Conservation (phyloP, 345 rosid species). For the Pseudoturritis turrita region DNA sequence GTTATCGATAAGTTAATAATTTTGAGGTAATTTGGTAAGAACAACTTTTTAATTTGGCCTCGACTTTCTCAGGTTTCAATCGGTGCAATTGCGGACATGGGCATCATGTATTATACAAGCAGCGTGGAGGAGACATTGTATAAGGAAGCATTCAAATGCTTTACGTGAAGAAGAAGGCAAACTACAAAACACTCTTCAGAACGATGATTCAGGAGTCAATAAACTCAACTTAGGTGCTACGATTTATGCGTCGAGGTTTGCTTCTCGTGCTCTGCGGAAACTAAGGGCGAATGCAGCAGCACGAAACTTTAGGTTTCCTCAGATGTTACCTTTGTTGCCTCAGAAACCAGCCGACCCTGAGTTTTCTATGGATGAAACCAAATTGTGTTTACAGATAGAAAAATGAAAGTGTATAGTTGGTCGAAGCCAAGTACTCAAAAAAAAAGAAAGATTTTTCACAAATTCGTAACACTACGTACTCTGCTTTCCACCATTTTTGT, state of each 20-base stretch:
- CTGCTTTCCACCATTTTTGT: background rate
- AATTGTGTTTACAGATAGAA: background rate
- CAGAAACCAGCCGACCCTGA: conserved; percentile 77
- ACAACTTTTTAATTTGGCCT: no score
- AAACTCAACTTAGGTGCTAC: conserved; percentile 46
- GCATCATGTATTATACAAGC: conserved; percentile 38
- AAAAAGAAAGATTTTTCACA: background rate
- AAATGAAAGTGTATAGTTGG: background rate
- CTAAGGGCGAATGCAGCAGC: conserved; percentile 33
- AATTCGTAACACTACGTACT: background rate
- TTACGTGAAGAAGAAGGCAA: conserved; percentile 32
- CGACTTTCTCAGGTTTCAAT: conserved; percentile 40
- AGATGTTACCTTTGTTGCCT: conserved; percentile 49
- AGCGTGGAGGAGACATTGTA: conserved; percentile 35
- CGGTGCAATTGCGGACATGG: conserved; percentile 35
- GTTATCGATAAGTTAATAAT: no score
- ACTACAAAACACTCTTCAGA: conserved; percentile 35
- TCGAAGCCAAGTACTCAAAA: no score
- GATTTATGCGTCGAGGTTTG: conserved; percentile 55
- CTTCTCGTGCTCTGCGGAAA: conserved; percentile 43
- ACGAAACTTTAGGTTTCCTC: conserved; percentile 28
- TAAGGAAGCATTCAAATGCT: conserved; percentile 29
- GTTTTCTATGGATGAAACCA: conserved; percentile 25
- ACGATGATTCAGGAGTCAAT: conserved; percentile 21
- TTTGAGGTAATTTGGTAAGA: no score